phyloP scores from a whole-genome alignment of 106 monocot species.

The Triglochin maritima region DNA sequence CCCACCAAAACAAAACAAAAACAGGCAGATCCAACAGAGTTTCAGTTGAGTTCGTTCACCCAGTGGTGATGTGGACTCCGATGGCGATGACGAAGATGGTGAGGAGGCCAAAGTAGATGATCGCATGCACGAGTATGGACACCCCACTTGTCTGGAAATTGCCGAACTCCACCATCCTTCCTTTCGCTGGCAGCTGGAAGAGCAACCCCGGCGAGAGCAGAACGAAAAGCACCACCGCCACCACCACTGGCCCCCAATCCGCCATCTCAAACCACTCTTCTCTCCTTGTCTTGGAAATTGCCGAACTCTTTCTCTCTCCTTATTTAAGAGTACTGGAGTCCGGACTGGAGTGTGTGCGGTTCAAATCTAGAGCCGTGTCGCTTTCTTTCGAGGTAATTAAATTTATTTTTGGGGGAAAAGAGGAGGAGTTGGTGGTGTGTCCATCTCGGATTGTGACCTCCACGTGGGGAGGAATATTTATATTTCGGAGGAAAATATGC shows the following conservation, averaged over 20 bases:
- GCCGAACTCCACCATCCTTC: constrained; percentile 17
- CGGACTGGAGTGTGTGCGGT: too few species aligned
- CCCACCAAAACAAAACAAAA: not conserved
- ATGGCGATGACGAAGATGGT: constrained; percentile 18
- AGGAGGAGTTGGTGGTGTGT: too few species aligned
- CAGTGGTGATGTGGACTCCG: constrained; percentile 20
- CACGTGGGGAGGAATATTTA: too few species aligned
- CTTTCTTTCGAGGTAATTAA: too few species aligned
- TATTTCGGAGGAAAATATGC: too few species aligned
- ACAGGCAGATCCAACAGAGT: not conserved
- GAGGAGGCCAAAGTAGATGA: constrained; percentile 22
- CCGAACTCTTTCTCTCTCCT: too few species aligned
- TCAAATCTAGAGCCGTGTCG: too few species aligned
- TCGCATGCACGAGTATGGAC: constrained; percentile 14
- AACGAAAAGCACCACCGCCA: constrained; percentile 20
- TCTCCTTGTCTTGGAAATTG: too few species aligned
- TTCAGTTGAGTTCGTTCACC: not conserved
- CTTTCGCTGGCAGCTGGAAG: constrained; percentile 16
- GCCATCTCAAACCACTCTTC: constrained; percentile 8
- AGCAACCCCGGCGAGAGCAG: constrained; percentile 22
- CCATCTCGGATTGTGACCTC: too few species aligned
- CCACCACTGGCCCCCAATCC: constrained; percentile 25
- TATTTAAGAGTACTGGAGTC: too few species aligned
- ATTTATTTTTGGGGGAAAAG: too few species aligned
- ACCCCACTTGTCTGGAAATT: constrained; percentile 11